Conservation (phyloP, 2,329 filamentous ascomycete species). For the Ceratocystis papillata region DNA sequence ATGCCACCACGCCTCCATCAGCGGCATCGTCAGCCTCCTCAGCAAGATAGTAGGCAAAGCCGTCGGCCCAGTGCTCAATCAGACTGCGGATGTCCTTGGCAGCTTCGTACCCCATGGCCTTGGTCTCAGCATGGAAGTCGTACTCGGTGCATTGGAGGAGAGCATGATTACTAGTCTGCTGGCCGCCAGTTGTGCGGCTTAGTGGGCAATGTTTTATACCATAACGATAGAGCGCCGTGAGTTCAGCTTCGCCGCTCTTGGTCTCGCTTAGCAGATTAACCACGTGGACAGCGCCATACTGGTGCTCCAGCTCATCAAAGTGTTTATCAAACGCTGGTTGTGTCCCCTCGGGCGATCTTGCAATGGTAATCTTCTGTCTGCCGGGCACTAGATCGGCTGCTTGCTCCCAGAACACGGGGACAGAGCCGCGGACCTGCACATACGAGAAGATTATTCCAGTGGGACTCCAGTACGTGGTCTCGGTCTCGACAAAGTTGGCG, state of each 20-base stretch:
- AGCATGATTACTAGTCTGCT: slow-evolving; percentile 49
- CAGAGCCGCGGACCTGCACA: slow-evolving; percentile 80
- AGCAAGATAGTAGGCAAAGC: slow-evolving; percentile 85
- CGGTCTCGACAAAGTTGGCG: slow-evolving; percentile 97
- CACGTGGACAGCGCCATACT: slow-evolving; percentile 83
- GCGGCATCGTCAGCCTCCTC: slow-evolving; percentile 55
- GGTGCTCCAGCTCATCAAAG: slow-evolving; percentile 73
- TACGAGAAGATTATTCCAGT: slow-evolving; percentile 78
- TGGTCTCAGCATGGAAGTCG: slow-evolving; percentile 92
- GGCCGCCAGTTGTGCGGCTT: slow-evolving; percentile 39
- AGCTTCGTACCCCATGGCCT: slow-evolving; percentile 77
- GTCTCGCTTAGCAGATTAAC: slow-evolving; percentile 88
- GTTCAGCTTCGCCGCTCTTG: slow-evolving; percentile 74
- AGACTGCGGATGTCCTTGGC: slow-evolving; percentile 72
- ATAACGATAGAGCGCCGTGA: slow-evolving; percentile 67
- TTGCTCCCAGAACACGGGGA: slow-evolving; percentile 97
- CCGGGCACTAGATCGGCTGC: slow-evolving; percentile 75
- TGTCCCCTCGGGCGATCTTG: slow-evolving; percentile 76
- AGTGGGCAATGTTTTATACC: slow-evolving; percentile 66
- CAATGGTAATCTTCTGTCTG: slow-evolving; percentile 89
- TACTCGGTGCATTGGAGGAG: slow-evolving; percentile 76
- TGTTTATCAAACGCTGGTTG: slow-evolving; percentile 94
- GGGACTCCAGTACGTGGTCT: slow-evolving; percentile 82
- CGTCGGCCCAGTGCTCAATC: slow-evolving; percentile 67
- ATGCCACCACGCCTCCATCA: slow-evolving; percentile 32